A percentile compares a stretch with the other conserved stretches of the same genome.
phyloP scores from a whole-genome alignment of 768 basidiomycete genomes.

The Obba rivulosa region DNA sequence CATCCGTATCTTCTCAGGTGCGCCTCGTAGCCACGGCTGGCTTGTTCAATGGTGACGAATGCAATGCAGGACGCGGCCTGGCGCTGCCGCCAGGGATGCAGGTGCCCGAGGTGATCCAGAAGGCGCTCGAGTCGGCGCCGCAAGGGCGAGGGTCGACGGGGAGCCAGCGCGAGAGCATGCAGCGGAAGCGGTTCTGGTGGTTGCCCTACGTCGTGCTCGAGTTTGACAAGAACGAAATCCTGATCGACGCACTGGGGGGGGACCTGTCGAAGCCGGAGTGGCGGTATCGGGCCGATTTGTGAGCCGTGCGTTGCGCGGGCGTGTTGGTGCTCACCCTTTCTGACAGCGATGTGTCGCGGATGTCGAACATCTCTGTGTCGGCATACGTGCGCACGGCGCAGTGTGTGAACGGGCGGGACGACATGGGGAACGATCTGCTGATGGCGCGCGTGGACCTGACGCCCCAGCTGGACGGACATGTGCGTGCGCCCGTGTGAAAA shows the following conservation, averaged over 20 bases:
- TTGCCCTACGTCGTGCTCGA: conserved; percentile 96
- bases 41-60: background rate
- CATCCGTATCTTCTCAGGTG: conserved; percentile 92
- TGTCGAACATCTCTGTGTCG: conserved; percentile 87
- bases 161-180: conserved; percentile 85
- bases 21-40: conserved; percentile 18
- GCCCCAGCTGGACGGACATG: conserved; percentile 76
- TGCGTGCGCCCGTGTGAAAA: conserved; percentile 27
- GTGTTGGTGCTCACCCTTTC: conserved; percentile 1
- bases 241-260: conserved; percentile 95
- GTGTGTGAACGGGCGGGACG: conserved; percentile 67
- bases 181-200: conserved; percentile 92
- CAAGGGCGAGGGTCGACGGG: conserved; percentile 45
- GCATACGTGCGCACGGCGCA: conserved; percentile 85
- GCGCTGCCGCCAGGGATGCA: conserved; percentile 70
- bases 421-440: conserved; percentile 96
- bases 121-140: conserved; percentile 63
- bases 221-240: conserved; percentile 95
- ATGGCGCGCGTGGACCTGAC: conserved; percentile 90
- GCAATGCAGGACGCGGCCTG: conserved; percentile 65
- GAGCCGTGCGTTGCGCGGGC: conserved; percentile 29
- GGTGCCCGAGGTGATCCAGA: conserved; percentile 81
- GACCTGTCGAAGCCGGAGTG: conserved; percentile 86
- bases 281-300: conserved; percentile 97
- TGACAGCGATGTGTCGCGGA: conserved; percentile 87